Percentiles rank a stretch among this genome's conserved stretches.
Evolutionary conservation across 768 basidiomycete species (phyloP).

Genomic region (Leccinum imitatum): DNA sequence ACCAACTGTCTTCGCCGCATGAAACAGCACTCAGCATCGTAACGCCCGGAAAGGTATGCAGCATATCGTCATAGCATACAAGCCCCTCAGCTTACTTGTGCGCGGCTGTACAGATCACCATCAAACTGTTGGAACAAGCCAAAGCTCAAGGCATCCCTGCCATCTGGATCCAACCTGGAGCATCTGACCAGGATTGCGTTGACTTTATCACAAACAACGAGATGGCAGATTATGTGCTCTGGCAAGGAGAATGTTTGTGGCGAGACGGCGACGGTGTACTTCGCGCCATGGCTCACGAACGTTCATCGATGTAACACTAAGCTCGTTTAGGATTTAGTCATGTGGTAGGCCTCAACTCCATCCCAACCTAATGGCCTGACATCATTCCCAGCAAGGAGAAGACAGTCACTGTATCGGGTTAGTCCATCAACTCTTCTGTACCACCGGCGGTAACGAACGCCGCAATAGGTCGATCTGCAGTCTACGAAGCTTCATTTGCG

Average conservation of each 20-base stretch:
- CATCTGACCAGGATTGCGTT: constrained; percentile 64
- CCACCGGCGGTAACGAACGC: not conserved
- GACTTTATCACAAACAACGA: constrained; percentile 65
- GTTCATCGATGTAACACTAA: constrained; percentile 17
- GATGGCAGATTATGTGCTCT: constrained; percentile 66
- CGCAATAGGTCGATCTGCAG: not conserved
- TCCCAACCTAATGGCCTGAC: not conserved
- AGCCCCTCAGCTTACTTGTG: not conserved
- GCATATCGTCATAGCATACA: not conserved
- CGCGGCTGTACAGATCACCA: constrained; percentile 57
- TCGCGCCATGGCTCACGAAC: constrained; percentile 22
- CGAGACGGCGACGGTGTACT: constrained; percentile 66
- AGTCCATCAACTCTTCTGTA: not conserved
- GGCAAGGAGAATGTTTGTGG: constrained; percentile 82
- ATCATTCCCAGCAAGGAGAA: not conserved
- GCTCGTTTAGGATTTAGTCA: not conserved
- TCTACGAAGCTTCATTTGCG: not conserved
- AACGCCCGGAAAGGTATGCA: constrained; percentile 65
- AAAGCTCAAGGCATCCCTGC: constrained; percentile 69
- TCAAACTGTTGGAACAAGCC: constrained; percentile 62
- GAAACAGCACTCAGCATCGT: constrained; percentile 77
- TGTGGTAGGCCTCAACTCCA: not conserved
- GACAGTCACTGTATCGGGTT: not conserved
- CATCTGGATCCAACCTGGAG: constrained; percentile 90
- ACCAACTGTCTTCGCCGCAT: constrained; percentile 55